Base-by-base conservation (phyloP, 495 filamentous ascomycete species). In the Penicillium mononematosum region DNA sequence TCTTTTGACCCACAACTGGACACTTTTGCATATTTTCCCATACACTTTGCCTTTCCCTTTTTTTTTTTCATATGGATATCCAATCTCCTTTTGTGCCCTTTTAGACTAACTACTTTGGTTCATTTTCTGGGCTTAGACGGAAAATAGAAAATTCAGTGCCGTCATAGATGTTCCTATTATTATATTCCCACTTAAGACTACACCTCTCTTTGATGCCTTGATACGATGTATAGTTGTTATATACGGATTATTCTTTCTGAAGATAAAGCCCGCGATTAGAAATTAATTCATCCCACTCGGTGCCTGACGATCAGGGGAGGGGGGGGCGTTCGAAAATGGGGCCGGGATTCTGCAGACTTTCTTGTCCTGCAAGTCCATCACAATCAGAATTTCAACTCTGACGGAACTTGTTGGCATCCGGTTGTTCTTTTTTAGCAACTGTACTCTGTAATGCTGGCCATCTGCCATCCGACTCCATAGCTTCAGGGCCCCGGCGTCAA, bases 251-350 rank as follows among this genome's bases (percentile, higher is more conserved):
- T 39, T n/a, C 5, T 17, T n/a, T 39, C 7, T 39, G 6, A 34
- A 12, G 31, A n/a, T 17, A 39, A 39, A 39, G 36, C 5, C 7
- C 36, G 16, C 14, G 2, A 16, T n/a, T n/a, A 9, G 3, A 14
- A 7, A 16, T 29, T 32, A 5, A 20, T 50, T 14, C 31, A 20
- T 44, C 14, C 25, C 39, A 27, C n/a, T 19, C 43, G 42, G 53
- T 48, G 25, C 53, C 53, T 55, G 53, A 48, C 53, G 53, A 55
- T 55, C 53, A 38, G 53, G 44, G 53, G 24, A 3, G 24, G 24
- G 6, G 25, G 53, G 24, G 22, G 43, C 22, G 24, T 32, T 47
- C 8, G 29, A 32, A 48, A 10, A 5, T 20, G 12, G 20, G 17
- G n/a, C 39, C 39, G 39, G n/a, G 17, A 14, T 22, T 24, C 50